These are phyloP conservation scores for Pachysandra terminalis DNA, from an alignment of 164 flowering plant species.

Conservation along the genomic window DNA sequence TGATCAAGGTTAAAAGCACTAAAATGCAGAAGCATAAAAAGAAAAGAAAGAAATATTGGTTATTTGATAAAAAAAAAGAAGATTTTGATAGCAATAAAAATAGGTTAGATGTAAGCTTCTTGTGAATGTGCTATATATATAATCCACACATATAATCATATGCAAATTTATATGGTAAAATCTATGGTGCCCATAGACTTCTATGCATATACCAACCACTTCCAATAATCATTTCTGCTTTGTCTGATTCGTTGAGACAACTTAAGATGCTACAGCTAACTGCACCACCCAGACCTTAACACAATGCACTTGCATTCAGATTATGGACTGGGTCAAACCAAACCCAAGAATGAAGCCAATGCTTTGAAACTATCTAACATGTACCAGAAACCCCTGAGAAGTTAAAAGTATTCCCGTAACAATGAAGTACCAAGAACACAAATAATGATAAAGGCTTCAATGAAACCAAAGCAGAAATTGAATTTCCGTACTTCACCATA, in stretches of 20 bases:
- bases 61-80: neutral
- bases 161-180: neutral
- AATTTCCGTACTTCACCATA: neutral
- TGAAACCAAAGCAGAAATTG: neutral
- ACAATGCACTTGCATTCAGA: neutral
- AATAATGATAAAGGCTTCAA: neutral
- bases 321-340: neutral
- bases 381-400: neutral
- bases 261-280: neutral
- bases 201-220: too few species aligned
- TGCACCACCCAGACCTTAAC: conserved; percentile 4
- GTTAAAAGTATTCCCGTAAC: neutral
- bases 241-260: too few species aligned
- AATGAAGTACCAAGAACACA: neutral
- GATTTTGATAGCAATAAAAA: neutral
- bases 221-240: too few species aligned
- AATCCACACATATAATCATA: too few species aligned
- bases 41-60: neutral
- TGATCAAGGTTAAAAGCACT: neutral
- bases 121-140: too few species aligned
- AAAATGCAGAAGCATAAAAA: neutral
- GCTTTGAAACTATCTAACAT: neutral
- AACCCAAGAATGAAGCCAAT: neutral
- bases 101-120: too few species aligned
- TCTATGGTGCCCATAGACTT: neutral